Evolutionary conservation across 352 stramenopile species (phyloP).

Genomic region (Globisporangium sylvaticum): DNA sequence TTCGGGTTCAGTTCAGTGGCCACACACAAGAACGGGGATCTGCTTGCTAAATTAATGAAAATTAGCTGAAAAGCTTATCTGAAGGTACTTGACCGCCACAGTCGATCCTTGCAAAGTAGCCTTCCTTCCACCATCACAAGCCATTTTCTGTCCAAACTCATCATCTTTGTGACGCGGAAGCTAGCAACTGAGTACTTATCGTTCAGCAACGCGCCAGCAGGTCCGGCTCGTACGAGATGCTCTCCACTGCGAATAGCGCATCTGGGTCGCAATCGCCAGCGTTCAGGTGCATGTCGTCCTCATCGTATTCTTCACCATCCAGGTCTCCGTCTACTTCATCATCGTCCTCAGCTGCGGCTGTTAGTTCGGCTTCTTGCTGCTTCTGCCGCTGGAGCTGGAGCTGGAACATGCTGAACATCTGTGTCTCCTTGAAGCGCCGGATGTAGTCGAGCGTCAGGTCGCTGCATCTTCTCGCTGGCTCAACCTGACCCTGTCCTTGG

Average conservation of each 20-base stretch:
- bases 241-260: constrained; percentile 5
- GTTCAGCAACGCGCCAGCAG: not conserved
- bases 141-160: too few species aligned
- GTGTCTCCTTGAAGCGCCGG: constrained; percentile 61
- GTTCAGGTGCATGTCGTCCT: constrained; percentile 11
- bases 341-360: constrained; percentile 25
- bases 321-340: constrained; percentile 20
- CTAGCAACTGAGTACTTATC: not conserved
- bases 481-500: not conserved
- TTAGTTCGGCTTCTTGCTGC: constrained; percentile 23
- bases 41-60: not conserved
- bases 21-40: too few species aligned
- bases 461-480: constrained; percentile 30
- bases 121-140: too few species aligned
- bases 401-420: constrained; percentile 82
- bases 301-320: constrained; percentile 22
- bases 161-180: not conserved
- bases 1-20: not conserved
- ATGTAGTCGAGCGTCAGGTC: constrained; percentile 60
- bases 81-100: too few species aligned
- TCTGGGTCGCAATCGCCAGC: constrained; percentile 11
- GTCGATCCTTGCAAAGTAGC: not conserved
- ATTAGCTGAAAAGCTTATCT: too few species aligned
- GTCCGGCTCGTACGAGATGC: constrained; percentile 5
- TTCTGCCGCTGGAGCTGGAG: constrained; percentile 38